A percentile compares a stretch with the other conserved stretches of the same genome.
Conservation (phyloP, 305 asterid species). For the Euphrasia arctica region DNA sequence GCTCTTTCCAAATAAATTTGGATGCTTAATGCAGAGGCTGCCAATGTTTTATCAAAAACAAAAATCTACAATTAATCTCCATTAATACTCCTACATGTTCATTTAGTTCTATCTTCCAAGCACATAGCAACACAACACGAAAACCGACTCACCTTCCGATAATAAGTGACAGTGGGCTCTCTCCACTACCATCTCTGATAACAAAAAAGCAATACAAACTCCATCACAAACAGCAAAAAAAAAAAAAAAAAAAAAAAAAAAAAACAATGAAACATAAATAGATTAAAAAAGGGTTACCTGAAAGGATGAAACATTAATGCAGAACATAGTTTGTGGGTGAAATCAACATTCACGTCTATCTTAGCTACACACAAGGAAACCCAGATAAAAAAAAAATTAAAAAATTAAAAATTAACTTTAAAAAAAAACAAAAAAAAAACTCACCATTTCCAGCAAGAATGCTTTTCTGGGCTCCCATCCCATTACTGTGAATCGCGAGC, state of each 20-base stretch:
- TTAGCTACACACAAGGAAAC: conserved; percentile 58
- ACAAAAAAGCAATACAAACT: conserved; percentile 21
- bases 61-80: conserved; percentile 17
- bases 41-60: conserved; percentile 8
- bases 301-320: conserved; percentile 83
- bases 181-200: conserved; percentile 57
- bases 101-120: not conserved
- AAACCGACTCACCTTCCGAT: conserved; percentile 64
- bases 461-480: conserved; percentile 96
- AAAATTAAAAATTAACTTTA: not conserved
- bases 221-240: conserved; percentile 2
- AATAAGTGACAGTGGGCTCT: conserved; percentile 78
- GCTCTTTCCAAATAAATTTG: conserved; percentile 88
- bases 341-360: conserved; percentile 95
- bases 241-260: not conserved
- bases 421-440: not conserved
- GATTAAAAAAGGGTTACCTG: conserved; percentile 45
- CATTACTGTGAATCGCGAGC: conserved; percentile 35
- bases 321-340: conserved; percentile 88
- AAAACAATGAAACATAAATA: not conserved
- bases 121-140: conserved; percentile 3
- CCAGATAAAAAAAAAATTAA: too few relatives aligned
- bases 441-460: conserved; percentile 86
- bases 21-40: conserved; percentile 94
- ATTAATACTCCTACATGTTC: not conserved